A percentile compares a stretch with the other conserved stretches of the same genome.
These are phyloP conservation scores for Paecilomyces dactylethromorphus DNA, from an alignment of 2,329 filamentous ascomycete species.

Conservation along the genomic window DNA sequence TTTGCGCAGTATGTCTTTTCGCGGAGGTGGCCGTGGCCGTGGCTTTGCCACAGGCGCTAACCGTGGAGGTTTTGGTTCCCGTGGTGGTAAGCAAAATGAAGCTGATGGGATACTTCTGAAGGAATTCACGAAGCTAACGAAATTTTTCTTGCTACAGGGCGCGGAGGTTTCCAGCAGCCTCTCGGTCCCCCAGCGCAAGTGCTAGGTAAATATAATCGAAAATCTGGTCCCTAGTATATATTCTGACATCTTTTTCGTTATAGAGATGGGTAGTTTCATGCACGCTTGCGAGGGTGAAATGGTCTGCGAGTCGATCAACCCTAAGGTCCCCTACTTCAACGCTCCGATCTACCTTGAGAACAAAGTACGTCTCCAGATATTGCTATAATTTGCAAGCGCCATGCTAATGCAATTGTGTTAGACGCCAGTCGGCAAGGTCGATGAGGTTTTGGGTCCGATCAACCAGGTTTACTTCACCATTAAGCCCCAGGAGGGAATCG, in stretches of 20 bases:
- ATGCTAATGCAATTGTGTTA: conserved; percentile 21
- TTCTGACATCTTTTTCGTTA: conserved; percentile 16
- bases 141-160: conserved; percentile 42
- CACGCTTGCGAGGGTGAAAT: conserved; percentile 97
- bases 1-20: conserved; percentile 55
- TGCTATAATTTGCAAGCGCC: conserved; percentile 4
- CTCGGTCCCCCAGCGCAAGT: conserved; percentile 59
- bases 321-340: conserved; percentile 98
- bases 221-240: neutral
- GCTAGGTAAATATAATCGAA: conserved; percentile 39
- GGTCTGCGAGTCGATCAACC: conserved; percentile 90
- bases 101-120: conserved; percentile 7
- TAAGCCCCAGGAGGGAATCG: conserved; percentile 93
- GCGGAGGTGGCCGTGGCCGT: conserved; percentile 49
- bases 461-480: conserved; percentile 99
- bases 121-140: conserved; percentile 29
- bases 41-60: conserved; percentile 48
- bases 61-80: conserved; percentile 40
- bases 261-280: conserved; percentile 89
- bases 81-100: conserved; percentile 35
- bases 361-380: conserved; percentile 54
- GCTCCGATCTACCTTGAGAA: conserved; percentile 98
- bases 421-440: conserved; percentile 90
- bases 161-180: conserved; percentile 56
- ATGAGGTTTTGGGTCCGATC: conserved; percentile 94